Evolutionary conservation across 163 green algal genomes (phyloP), one percentile per base, ranked within the genome.

Genomic region (Trebouxiophyceae sp.): DNA sequence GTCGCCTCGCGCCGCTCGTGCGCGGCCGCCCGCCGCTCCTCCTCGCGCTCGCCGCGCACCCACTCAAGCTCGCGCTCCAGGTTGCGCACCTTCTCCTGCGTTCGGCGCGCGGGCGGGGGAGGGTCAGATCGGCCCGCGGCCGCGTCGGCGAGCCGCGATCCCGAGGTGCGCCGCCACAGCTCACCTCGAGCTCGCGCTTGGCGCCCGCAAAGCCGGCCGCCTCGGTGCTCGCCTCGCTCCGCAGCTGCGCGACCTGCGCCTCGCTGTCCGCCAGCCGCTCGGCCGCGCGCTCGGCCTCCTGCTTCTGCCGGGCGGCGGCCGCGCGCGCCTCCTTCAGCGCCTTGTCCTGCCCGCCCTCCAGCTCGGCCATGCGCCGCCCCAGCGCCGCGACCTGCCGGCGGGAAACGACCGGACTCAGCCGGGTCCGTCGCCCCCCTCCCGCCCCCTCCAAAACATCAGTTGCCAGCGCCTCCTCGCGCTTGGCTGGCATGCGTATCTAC

Each of bases 11-110:
- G 24, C 44, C 28, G 57, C 61, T 73, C 65, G 12, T 45, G 34
- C 30, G 54, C 56, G 20, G 29, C 44, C 28, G 58, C 16, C 54
- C 44, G 54, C 26, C 50, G 62, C 26, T 54, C 62, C 45, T 74
- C 64, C 27, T 66, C 57, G 3, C 61, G 45, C 46, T 73, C 67
- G 26, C 33, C 65, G 34, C 66, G 62, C 56, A 68, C 68, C 62
- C 63, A 73, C 23, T 80, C 73, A 31, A 73, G 45, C 65, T 73
- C 56, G 45, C 33, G 55, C 57, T 80, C 73, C 44, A 66, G 44
- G 16, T 34, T 57, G 47, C 26, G 16, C 30, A 59, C 24, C 30
- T 34, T 31, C 23, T 32, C 58, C 58, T 44, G 58, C 63, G 73
- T 50, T n/a, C n/a, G 39, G 39, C 12, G 63, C 16, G 34, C 24